phyloP scores from a whole-genome alignment of 1,284 basidiomycete species.

The Wolfiporia cocos region DNA sequence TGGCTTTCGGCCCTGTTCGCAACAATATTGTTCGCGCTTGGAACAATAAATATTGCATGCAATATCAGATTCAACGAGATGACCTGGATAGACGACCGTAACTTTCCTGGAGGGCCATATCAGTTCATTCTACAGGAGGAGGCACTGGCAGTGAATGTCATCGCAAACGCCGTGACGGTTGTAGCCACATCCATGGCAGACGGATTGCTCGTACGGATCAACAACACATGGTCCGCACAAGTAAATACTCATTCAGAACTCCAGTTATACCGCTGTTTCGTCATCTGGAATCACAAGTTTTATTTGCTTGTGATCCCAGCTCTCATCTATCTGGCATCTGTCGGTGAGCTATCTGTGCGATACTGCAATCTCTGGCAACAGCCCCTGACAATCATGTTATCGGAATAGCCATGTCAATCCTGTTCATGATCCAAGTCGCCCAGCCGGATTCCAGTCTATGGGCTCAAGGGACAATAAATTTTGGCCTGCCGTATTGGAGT shows the following conservation, averaged over 20 bases:
- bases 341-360: slow-evolving; percentile 4
- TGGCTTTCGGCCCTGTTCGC: slow-evolving; percentile 17
- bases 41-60: slow-evolving; percentile 22
- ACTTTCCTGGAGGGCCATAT: slow-evolving; percentile 28
- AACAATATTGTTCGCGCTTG: slow-evolving; percentile 19
- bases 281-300: slow-evolving; percentile 15
- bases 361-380: neutral
- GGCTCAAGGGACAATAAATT: slow-evolving; percentile 5
- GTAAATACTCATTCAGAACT: neutral
- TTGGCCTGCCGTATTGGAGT: slow-evolving; percentile 16
- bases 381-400: neutral
- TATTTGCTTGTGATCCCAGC: slow-evolving; percentile 9
- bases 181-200: slow-evolving; percentile 25
- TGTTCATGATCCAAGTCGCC: slow-evolving; percentile 10
- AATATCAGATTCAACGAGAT: slow-evolving; percentile 21
- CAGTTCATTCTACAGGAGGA: slow-evolving; percentile 10
- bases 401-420: slow-evolving; percentile 9
- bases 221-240: neutral
- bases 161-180: slow-evolving; percentile 23
- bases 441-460: slow-evolving; percentile 9
- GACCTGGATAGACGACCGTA: slow-evolving; percentile 26
- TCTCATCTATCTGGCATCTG: slow-evolving; percentile 10
- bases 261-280: slow-evolving; percentile 25
- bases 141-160: slow-evolving; percentile 18
- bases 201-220: slow-evolving; percentile 20